These are phyloP conservation scores for Geopyxis carbonaria DNA, from an alignment of 495 filamentous ascomycete genomes.

Conservation along the genomic window DNA sequence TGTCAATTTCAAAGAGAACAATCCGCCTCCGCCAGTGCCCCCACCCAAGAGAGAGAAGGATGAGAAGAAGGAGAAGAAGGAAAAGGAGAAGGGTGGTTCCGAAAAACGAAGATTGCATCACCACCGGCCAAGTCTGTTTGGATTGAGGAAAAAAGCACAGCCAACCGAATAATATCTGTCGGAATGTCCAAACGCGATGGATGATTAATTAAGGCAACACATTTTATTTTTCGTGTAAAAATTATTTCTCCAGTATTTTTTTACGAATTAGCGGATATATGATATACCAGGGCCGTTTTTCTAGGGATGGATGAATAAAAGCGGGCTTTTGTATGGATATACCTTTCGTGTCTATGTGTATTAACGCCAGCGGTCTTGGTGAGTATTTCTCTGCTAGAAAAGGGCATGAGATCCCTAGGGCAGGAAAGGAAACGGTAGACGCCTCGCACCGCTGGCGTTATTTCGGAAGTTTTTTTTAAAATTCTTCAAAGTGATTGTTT, in stretches of 20 bases:
- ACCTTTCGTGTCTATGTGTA: no score
- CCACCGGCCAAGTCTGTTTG: constrained; percentile 20
- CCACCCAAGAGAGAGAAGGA: constrained; percentile 5
- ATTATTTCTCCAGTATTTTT: background rate
- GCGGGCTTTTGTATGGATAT: no score
- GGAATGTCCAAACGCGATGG: background rate
- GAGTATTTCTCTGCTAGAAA: no score
- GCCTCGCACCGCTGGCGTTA: no score
- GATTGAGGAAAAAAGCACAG: constrained; percentile 12
- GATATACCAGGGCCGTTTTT: no score
- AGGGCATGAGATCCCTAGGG: no score
- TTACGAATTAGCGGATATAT: background rate
- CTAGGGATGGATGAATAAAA: no score
- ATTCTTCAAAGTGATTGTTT: no score
- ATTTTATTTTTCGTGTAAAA: background rate
- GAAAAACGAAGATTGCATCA: constrained; percentile 13
- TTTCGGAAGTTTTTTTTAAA: no score
- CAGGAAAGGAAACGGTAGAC: no score
- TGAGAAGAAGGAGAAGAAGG: constrained; percentile 14
- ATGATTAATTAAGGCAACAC: background rate
- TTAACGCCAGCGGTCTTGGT: no score
- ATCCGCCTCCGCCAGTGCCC: constrained; percentile 6
- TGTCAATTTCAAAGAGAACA: background rate
- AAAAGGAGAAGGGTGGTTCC: constrained; percentile 7
- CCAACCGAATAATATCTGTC: background rate